Evolutionary conservation across 2,329 filamentous ascomycete species (phyloP), one percentile per base, ranked within the genome.

Genomic region (Fusarium multiceps): DNA sequence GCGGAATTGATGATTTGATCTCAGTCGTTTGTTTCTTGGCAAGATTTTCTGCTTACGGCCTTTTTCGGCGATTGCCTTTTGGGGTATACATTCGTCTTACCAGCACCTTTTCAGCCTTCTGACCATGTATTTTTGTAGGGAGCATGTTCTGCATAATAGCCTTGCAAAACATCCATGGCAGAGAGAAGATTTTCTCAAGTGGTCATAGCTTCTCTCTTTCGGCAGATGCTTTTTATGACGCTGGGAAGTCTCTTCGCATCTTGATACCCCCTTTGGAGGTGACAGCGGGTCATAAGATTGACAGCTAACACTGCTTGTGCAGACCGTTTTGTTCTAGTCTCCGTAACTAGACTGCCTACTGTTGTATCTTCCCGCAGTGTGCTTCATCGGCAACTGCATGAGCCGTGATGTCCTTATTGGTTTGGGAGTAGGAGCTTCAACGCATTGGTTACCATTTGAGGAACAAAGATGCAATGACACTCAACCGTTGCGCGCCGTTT

Each of bases 341-440:
- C 21, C 41, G 21, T 42, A 12, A 50, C 30, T 50, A 20, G 18
- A 27, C 30, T 50, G 4, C 20, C 16, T 32, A n/a, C n/a, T n/a
- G n/a, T n/a, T n/a, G n/a, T n/a, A 54, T 67, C 65, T 68, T 68
- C 51, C 68, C 63, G 68, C 49, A 51, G 27, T 53, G 23, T 69
- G 59, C 68, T 53, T 71, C 59, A 71, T 71, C 68, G 67, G 64
- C 12, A 49, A 71, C 67, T 66, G 65, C 69, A 63, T 73, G 43
- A 30, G n/a, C 34, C 21, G 20, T 60, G 41, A 41, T 45, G 11
- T 49, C 56, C 9, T 57, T 59, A 50, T 57, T 14, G 69, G 56
- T n/a, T 28, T 62, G 14, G 40, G 11, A 23, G 60, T 23, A 20
- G n/a, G n/a, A n/a, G n/a, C n/a, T n/a, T 25, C 7, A 32, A 49